phyloP scores from a whole-genome alignment of 345 rosid genomes.

The Nasturtium officinale region DNA sequence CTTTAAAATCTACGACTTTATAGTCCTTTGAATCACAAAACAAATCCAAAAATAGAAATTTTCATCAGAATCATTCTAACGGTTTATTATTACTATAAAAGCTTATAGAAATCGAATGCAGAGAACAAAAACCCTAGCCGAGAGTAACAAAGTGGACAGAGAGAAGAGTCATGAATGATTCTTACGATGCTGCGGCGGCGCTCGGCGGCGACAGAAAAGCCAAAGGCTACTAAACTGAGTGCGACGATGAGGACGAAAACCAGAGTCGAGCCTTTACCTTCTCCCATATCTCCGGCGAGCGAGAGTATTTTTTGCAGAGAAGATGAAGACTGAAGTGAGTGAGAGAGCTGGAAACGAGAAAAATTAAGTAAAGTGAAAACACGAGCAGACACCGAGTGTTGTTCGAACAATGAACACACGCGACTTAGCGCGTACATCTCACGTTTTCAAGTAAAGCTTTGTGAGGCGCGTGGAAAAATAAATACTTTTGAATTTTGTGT shows the following conservation, averaged over 20 bases:
- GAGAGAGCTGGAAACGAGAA: slow-evolving; percentile 16
- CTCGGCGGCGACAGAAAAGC: slow-evolving; percentile 96
- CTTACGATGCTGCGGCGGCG: slow-evolving; percentile 82
- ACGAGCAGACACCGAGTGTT: neutral
- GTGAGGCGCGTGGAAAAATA: slow-evolving; percentile 13
- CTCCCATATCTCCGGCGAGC: slow-evolving; percentile 49
- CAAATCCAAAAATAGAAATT: neutral
- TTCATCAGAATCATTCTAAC: neutral
- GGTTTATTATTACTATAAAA: neutral
- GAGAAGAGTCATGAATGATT: slow-evolving; percentile 12
- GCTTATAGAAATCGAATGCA: neutral
- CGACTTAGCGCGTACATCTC: neutral
- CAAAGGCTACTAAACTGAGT: slow-evolving; percentile 88
- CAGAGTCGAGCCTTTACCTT: slow-evolving; percentile 68
- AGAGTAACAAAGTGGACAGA: slow-evolving; percentile 9
- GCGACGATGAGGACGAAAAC: slow-evolving; percentile 73
- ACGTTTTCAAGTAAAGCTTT: neutral
- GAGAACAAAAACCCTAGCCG: slow-evolving; percentile 1
- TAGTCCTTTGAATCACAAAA: neutral
- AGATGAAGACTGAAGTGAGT: neutral
- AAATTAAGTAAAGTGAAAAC: slow-evolving; percentile 25
- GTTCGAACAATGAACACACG: neutral
- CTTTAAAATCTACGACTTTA: neutral
- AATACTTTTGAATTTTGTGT: slow-evolving; percentile 24
- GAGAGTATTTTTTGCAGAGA: slow-evolving; percentile 14